These are phyloP conservation scores for Trypanosomatidae sp. DNA, from an alignment of 208 protist genomes.

Conservation along the genomic window DNA sequence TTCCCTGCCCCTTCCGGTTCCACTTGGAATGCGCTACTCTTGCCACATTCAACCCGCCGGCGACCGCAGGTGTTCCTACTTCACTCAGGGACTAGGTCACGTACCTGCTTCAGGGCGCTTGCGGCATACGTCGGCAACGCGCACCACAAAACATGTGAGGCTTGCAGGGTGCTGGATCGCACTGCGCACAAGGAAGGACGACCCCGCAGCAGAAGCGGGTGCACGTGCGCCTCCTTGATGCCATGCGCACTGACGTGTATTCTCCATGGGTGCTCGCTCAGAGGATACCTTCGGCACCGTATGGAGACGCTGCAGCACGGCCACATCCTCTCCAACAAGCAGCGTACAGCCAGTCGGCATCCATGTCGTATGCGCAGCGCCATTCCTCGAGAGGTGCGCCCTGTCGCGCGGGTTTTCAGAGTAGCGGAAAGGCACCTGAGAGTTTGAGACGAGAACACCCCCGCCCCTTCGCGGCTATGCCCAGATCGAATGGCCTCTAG, in stretches of 20 bases:
- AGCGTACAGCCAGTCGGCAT: background rate
- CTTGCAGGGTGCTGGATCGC: too few relatives aligned
- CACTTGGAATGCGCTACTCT: background rate
- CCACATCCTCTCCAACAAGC: background rate
- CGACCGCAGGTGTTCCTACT: background rate
- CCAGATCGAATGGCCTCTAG: slow-evolving; percentile 6
- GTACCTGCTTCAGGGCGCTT: too few relatives aligned
- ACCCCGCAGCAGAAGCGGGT: background rate
- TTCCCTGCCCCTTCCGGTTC: background rate
- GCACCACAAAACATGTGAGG: background rate
- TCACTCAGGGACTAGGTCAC: background rate
- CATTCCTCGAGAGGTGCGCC: too few relatives aligned
- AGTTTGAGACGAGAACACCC: background rate
- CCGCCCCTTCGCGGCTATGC: slow-evolving; percentile 17
- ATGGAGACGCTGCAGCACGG: background rate
- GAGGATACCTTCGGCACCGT: background rate
- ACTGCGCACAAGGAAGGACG: background rate
- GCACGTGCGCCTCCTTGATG: background rate
- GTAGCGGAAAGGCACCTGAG: background rate
- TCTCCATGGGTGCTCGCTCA: background rate
- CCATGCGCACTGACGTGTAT: background rate
- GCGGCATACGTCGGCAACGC: background rate
- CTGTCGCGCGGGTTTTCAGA: background rate
- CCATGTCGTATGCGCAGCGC: background rate
- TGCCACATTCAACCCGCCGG: background rate